A percentile compares a stretch with the other conserved stretches of the same genome.
These are phyloP conservation scores for Beverwykella pulmonaria DNA, from an alignment of 495 filamentous ascomycete species.

Conservation along the genomic window DNA sequence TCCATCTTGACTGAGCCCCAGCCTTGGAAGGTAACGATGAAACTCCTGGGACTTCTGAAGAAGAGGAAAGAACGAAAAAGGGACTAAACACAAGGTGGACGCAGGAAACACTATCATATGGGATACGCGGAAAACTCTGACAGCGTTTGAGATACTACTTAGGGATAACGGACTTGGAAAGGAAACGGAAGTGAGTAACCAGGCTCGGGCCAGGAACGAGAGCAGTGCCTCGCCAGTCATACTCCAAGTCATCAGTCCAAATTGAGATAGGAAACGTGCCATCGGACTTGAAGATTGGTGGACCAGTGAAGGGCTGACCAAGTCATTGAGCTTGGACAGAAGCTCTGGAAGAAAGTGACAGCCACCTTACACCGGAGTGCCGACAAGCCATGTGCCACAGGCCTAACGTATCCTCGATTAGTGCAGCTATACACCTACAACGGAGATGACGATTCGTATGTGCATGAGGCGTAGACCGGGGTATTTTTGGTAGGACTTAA, in stretches of 20 bases:
- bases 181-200: background rate
- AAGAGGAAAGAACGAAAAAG: background rate
- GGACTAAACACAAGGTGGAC: background rate
- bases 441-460: background rate
- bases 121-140: too few relatives aligned
- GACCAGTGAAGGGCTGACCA: background rate
- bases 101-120: background rate
- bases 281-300: background rate
- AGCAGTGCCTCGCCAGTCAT: background rate
- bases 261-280: background rate
- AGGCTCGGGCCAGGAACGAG: background rate
- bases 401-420: background rate
- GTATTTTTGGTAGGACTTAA: conserved; percentile 10
- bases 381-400: conserved; percentile 2
- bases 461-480: background rate
- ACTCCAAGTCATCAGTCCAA: background rate
- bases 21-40: background rate
- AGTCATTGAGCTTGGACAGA: background rate
- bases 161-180: background rate
- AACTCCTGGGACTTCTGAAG: background rate
- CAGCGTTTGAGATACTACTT: background rate
- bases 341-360: background rate
- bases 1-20: conserved; percentile 12
- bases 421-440: background rate
- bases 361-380: background rate